Base-by-base conservation (phyloP, 345 rosid genomes). In the Moringa oleifera region DNA sequence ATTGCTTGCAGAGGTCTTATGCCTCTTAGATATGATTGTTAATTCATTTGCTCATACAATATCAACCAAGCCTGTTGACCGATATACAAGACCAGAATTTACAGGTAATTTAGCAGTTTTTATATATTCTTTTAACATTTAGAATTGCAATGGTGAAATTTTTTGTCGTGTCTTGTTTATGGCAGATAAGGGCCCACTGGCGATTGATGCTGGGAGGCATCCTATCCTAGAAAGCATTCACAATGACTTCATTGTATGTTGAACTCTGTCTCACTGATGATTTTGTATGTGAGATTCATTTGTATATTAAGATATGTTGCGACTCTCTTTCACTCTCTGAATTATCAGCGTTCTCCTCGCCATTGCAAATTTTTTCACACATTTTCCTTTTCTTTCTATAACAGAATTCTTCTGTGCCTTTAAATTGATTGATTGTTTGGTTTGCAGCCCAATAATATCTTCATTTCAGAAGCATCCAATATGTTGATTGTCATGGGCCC, bases 161-260 rank as follows among this genome's bases (percentile, higher is more conserved):
- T 64, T 51, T 58, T 76, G 57, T 64, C 18, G 37, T 53, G 36
- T 71, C 49, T 62, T 57, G 36, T 21, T 57, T 41, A 31, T 80
- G 61, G 64, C 77, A 93, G 98, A 80, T 55, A 75, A 72, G 83
- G 96, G 97, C 70, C 98, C 98, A 60, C 70, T 93, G 69, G 98
- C 95, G 68, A 86, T 93, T 68, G 97, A 93, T 72, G 83, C 89
- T 62, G 98, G 97, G 75, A 83, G 97, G 77, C 98, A 93, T 73
- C 98, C 98, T 57, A 83, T 93, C 71, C 80, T 90, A 58, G 98
- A 90, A 80, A 81, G 78, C 86, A 80, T 90, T 74, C 97, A 88
- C 85, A 83, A 63, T 67, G 96, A 90, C 69, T 90, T 81, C 69
- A 75, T 90, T 68, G 97, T 90, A 82, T 33, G 72, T 67, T 62